Base-by-base conservation (phyloP, 2,329 filamentous ascomycete species). In the Penicillium vulpinum region DNA sequence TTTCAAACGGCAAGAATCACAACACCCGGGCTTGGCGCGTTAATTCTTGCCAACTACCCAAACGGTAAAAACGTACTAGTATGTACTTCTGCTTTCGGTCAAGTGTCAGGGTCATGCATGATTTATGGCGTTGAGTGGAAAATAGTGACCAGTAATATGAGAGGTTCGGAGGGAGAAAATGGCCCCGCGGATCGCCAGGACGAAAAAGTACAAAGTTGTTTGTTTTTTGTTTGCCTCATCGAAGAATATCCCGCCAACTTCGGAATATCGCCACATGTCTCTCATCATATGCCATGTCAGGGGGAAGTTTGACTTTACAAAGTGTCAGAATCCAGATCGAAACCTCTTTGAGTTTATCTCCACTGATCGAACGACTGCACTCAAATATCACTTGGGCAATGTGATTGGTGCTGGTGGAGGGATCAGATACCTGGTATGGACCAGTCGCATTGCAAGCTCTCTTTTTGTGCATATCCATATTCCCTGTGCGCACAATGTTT, bases 181-280 rank as follows among this genome's bases (percentile, higher is more conserved):
- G 41, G 54, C 48, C 40, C 54, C 54, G 41, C 21, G 24, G 54
- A 56, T 56, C 54, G 48, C 15, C 47, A 55, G 53, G 53, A 26
- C 11, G 21, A n/a, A 28, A 13, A 41, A 15, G 5, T 18, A 39
- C 51, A 29, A 16, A 29, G 21, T 29, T 18, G 31, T 26, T 21
- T 33, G 24, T 40, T 33, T 38, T 28, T 24, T 5, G n/a, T n/a
- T 13, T 11, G 11, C 13, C 21, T 29, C 15, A 39, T 22, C 28
- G 36, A 40, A 35, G 22, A 39, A 55, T 51, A 51, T 16, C n/a
- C 11, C 8, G 13, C 16, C n/a, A 4, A 22, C 9, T 21, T 22
- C 4, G 33, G 4, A 33, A 5, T 8, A 16, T 50, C 35, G 26
- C 38, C 26, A 51, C 21, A 29, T 46, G 7, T 13, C 51, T 28